Base-by-base conservation (phyloP, 2,329 filamentous ascomycete genomes). In the Cladosporium sp. region DNA sequence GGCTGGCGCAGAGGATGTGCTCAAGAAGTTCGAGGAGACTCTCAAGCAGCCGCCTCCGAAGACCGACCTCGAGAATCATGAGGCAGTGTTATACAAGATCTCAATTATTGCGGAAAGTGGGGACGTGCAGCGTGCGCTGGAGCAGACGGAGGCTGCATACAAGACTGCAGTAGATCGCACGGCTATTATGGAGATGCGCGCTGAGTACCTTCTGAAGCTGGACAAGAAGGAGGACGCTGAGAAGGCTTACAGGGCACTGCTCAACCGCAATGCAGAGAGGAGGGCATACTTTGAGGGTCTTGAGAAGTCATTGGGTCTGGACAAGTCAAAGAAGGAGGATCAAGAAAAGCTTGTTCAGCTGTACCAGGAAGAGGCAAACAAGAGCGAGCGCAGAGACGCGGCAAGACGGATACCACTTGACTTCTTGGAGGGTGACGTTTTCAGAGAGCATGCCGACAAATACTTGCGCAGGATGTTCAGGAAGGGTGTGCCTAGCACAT, bases 81-180 rank as follows among this genome's bases (percentile, higher is more conserved):
- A 99, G 76, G 91, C 93, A 44, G 80, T 91, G 58, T 80, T 99
- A 76, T 99, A 99, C 79, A 97, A 96, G 76, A 99, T 97, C 75
- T 83, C 82, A 47, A 86, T 99, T 68, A 97, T 99, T 70, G 91
- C 90, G 36, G 95, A 97, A 75, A 84, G 86, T 58, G 92, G 92
- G 15, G 88, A 97, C 64, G 82, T 86, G 51, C 81, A 95, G 68
- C 84, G 88, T 67, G 94, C 94, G 4, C 76, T 97, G 68, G 87
- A 95, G 62, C 91, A 99, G 69, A 80, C 99, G 39, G 87, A 97
- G 59, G 81, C 83, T 10, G 83, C 89, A 51, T 84, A 84, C 54
- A 93, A 91, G 78, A 79, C 84, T 64, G 91, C 87, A 70, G 81
- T 95, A 50, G 94, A 99, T 74, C 86, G 90, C 37, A 81, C 94